Evolutionary conservation across 257 asterid species (phyloP).

Genomic region (Lithospermum erythrorhizon): DNA sequence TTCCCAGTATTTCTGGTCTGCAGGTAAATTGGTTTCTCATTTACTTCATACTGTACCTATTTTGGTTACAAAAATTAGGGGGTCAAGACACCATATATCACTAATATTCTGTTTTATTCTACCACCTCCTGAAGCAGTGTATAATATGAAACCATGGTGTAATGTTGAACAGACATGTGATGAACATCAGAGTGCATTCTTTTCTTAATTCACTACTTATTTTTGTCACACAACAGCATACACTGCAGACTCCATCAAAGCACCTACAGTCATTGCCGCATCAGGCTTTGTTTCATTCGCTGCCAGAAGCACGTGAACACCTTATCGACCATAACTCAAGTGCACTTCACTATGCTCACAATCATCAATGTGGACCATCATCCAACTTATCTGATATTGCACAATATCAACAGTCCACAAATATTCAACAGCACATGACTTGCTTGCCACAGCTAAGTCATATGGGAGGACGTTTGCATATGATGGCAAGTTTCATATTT

Average conservation of each 20-base stretch:
- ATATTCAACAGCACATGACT: constrained; percentile 55
- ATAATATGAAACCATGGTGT: too few relatives aligned
- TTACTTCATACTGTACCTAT: constrained; percentile 2
- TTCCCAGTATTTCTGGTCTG: constrained; percentile 59
- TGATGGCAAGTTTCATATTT: constrained; percentile 29
- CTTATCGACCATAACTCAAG: constrained; percentile 55
- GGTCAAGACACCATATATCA: too few relatives aligned
- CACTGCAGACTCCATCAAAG: constrained; percentile 50
- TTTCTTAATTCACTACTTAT: background rate
- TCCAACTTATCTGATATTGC: constrained; percentile 64
- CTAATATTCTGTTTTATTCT: too few relatives aligned
- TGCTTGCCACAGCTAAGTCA: constrained; percentile 67
- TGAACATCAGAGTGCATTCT: background rate
- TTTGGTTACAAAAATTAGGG: too few relatives aligned
- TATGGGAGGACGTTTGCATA: constrained; percentile 68
- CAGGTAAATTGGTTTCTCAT: constrained; percentile 35
- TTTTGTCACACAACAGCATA: constrained; percentile 27
- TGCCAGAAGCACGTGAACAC: constrained; percentile 54
- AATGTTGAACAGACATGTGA: too few relatives aligned
- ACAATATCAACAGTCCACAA: constrained; percentile 61
- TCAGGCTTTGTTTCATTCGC: constrained; percentile 56
- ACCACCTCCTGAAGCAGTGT: too few relatives aligned
- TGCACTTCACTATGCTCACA: constrained; percentile 49
- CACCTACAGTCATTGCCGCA: constrained; percentile 53
- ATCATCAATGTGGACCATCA: constrained; percentile 62